Base-by-base conservation (phyloP, 805 yeast species). In the Monosporozyma aquatica region DNA sequence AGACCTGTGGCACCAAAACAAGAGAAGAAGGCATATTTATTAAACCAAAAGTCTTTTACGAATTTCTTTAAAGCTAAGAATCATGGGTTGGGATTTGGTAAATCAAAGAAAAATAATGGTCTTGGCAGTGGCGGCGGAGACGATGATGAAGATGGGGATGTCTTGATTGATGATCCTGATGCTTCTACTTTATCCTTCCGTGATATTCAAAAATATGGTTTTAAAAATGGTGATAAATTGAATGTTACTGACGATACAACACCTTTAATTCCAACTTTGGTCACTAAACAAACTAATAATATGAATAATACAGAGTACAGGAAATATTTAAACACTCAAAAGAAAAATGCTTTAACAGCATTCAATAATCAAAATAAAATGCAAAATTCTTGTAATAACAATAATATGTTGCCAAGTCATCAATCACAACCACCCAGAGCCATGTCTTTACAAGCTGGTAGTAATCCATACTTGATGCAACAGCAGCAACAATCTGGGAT, bases 181-280 rank as follows among this genome's bases (percentile, higher is more conserved):
- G 68, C 65, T 2, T 58, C 65, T 6, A 58, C 60, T 21, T 62
- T 81, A 47, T 74, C 86, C 0, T 79, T 80, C 48, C 76, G 75
- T 47, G 89, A 83, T 52, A 65, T 84, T 8, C 65, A 77, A 20
- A 80, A 79, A 38, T 62, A 80, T 2, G 66, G 81, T 40, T 85
- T 80, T 49, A 70, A 82, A 30, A 84, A 84, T 5, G 74, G 85
- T 34, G 64, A 61, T 26, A 58, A 57, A 25, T 81, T 80, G 54
- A 81, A 80, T 3, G 45, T 52, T 23, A 65, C 71, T 15, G 65
- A 69, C 39, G 86, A 80, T 47, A 71, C 89, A 0, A 71, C 86
- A 0, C 89, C 92, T 7, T 76, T 80, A 47, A 82, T 84, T 30
- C 94, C 94, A 6, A 82, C 87, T 0, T 42, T 83, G 3, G 67